A percentile compares a stretch with the other conserved stretches of the same genome.
These are phyloP conservation scores for Angomonas ambiguus DNA, from an alignment of 208 protist species.

Conservation along the genomic window DNA sequence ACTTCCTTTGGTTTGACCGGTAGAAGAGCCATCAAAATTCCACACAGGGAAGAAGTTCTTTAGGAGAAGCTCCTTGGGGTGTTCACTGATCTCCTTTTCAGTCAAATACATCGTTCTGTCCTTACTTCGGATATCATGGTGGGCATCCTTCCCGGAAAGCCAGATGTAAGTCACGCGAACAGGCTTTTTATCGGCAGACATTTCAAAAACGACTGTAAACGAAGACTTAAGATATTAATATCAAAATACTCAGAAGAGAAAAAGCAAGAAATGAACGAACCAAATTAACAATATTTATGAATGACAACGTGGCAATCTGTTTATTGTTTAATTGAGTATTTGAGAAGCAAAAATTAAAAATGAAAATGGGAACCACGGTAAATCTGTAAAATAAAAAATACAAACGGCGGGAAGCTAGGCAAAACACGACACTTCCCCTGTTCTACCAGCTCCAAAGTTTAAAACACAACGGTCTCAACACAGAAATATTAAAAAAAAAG, in stretches of 20 bases:
- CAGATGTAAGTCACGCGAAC: constrained; percentile 85
- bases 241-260: background rate
- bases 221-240: background rate
- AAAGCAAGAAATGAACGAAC: constrained; percentile 3
- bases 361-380: background rate
- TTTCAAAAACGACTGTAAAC: background rate
- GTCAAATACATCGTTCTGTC: constrained; percentile 77
- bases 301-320: too few species aligned
- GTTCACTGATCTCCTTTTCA: constrained; percentile 36
- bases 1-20: constrained; percentile 53
- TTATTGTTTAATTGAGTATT: constrained; percentile 14
- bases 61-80: constrained; percentile 66
- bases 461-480: background rate
- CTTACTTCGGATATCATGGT: constrained; percentile 87
- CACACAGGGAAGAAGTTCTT: constrained; percentile 89
- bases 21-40: constrained; percentile 97
- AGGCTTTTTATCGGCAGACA: constrained; percentile 29
- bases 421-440: background rate
- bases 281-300: constrained; percentile 4
- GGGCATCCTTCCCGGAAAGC: constrained; percentile 67
- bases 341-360: constrained; percentile 3
- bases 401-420: background rate
- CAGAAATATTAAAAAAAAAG: background rate
- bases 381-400: constrained; percentile 1
- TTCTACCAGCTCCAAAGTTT: background rate